These are phyloP conservation scores for Phytophthora europaea DNA, from an alignment of 352 stramenopile genomes.

Conservation along the genomic window DNA sequence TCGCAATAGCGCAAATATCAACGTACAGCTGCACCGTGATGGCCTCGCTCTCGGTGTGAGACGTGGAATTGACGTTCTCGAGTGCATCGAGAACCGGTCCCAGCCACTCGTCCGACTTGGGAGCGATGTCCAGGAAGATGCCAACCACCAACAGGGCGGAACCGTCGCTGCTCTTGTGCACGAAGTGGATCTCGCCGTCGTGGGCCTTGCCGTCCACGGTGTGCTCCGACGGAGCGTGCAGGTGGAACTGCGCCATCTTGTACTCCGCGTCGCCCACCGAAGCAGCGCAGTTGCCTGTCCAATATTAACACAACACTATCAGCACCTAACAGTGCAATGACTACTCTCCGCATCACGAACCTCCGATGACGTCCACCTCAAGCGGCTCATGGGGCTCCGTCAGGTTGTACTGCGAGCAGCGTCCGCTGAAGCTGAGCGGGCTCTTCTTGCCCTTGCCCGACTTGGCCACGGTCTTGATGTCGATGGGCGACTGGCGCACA, in stretches of 20 bases:
- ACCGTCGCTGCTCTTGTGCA: constrained; percentile 39
- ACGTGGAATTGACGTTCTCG: constrained; percentile 22
- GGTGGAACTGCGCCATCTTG: constrained; percentile 54
- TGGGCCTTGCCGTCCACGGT: constrained; percentile 45
- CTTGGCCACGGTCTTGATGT: constrained; percentile 23
- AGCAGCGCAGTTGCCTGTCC: constrained; percentile 22
- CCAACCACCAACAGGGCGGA: constrained; percentile 46
- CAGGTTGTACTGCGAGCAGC: constrained; percentile 31
- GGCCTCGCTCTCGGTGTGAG: background rate
- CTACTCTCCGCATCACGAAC: background rate
- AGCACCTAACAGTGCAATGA: background rate
- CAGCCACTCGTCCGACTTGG: constrained; percentile 36
- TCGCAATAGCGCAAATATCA: background rate
- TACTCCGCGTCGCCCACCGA: constrained; percentile 21
- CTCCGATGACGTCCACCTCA: constrained; percentile 24
- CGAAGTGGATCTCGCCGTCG: constrained; percentile 54
- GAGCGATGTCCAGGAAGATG: constrained; percentile 27
- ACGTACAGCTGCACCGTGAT: background rate
- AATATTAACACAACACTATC: background rate
- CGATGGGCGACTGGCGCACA: constrained; percentile 43
- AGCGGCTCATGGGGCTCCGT: constrained; percentile 35
- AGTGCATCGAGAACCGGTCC: constrained; percentile 37
- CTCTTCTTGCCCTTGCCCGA: constrained; percentile 8
- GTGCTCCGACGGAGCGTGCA: constrained; percentile 59
- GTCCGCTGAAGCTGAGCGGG: constrained; percentile 7